Evolutionary conservation across 495 filamentous ascomycete genomes (phyloP).

Genomic region (Penicillium angulare): DNA sequence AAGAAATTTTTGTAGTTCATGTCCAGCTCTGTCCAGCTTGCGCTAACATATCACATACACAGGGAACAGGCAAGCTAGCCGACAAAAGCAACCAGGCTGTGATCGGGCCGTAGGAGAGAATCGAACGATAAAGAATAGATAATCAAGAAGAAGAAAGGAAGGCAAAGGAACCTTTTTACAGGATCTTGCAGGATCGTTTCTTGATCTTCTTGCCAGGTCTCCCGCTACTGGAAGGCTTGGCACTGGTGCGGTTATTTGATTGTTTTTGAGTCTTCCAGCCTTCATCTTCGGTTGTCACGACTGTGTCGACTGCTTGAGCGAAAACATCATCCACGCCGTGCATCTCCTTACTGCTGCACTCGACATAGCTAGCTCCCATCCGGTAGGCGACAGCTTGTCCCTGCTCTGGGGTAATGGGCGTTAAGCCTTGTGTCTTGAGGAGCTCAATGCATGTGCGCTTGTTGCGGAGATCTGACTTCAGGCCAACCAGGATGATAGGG

Average conservation of each 20-base stretch:
- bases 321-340: constrained; percentile 94
- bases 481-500: constrained; percentile 88
- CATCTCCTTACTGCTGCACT: constrained; percentile 98
- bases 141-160: constrained; percentile 5
- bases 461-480: constrained; percentile 93
- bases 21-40: constrained; percentile 32
- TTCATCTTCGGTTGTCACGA: constrained; percentile 56
- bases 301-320: constrained; percentile 80
- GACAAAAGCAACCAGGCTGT: constrained; percentile 44
- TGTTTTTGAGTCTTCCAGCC: constrained; percentile 30
- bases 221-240: constrained; percentile 31
- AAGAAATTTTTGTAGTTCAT: constrained; percentile 24
- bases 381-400: constrained; percentile 80
- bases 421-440: constrained; percentile 94
- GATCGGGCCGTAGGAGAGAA: constrained; percentile 21
- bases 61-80: constrained; percentile 22
- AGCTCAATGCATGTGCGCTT: constrained; percentile 97
- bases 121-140: constrained; percentile 20
- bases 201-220: constrained; percentile 50
- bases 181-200: constrained; percentile 69
- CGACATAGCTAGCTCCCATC: constrained; percentile 94
- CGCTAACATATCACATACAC: constrained; percentile 25
- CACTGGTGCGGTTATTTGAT: constrained; percentile 15
- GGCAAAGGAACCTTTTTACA: constrained; percentile 43
- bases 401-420: constrained; percentile 88